Conservation (phyloP, 1,284 basidiomycete species). For the Ganoderma lingzhi region DNA sequence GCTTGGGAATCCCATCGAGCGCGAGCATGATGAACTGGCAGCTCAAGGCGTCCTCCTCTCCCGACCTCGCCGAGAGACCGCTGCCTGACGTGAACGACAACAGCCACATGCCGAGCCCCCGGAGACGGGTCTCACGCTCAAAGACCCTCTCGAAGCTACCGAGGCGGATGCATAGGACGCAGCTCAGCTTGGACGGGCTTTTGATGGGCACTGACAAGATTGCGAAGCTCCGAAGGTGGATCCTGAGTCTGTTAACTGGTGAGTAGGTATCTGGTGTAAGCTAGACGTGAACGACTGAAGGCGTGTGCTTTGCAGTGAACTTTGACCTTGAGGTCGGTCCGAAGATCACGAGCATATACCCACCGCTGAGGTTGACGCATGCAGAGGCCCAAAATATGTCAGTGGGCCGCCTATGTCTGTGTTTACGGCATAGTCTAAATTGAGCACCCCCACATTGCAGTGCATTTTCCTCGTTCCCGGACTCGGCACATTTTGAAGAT, state of each 20-base stretch:
- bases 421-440: slow-evolving; percentile 3
- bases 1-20: neutral
- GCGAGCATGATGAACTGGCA: slow-evolving; percentile 23
- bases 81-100: slow-evolving; percentile 13
- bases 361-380: slow-evolving; percentile 65
- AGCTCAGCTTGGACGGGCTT: slow-evolving; percentile 39
- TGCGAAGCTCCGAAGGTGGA: slow-evolving; percentile 73
- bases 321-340: slow-evolving; percentile 92
- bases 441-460: slow-evolving; percentile 49
- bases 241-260: slow-evolving; percentile 82
- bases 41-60: slow-evolving; percentile 43
- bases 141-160: slow-evolving; percentile 49
- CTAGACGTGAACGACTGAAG: neutral
- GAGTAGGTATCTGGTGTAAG: slow-evolving; percentile 24
- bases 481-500: slow-evolving; percentile 84
- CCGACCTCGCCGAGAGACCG: slow-evolving; percentile 38
- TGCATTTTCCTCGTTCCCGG: slow-evolving; percentile 95
- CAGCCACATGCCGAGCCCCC: slow-evolving; percentile 13
- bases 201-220: slow-evolving; percentile 57
- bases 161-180: slow-evolving; percentile 28
- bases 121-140: slow-evolving; percentile 45
- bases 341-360: slow-evolving; percentile 78
- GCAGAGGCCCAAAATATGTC: slow-evolving; percentile 87
- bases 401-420: slow-evolving; percentile 40
- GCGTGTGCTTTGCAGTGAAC: slow-evolving; percentile 63